Percentiles rank a stretch among this genome's conserved stretches.
Evolutionary conservation across 805 yeast genomes (phyloP).

Genomic region (Gaillardinia entomophila): DNA sequence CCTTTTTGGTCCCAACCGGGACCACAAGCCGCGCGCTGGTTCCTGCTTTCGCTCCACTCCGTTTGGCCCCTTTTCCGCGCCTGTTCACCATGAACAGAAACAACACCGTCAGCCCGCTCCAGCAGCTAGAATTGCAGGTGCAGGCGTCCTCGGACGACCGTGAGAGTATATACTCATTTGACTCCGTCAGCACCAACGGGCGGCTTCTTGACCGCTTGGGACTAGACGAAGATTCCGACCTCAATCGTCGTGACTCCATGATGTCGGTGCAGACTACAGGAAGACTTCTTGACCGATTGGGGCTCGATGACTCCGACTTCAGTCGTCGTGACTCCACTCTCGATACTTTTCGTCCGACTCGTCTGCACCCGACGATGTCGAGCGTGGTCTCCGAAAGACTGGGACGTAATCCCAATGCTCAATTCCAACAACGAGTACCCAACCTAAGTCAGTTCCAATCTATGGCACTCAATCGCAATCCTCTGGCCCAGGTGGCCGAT

Average conservation of each 20-base stretch:
- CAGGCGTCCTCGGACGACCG: conserved; percentile 13
- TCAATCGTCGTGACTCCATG: conserved; percentile 11
- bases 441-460: too few species aligned
- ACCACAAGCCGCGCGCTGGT: too few species aligned
- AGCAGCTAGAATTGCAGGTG: conserved; percentile 15
- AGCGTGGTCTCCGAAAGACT: too few species aligned
- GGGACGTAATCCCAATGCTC: too few species aligned
- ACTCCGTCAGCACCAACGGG: conserved; percentile 38
- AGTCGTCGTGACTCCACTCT: not conserved
- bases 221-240: conserved; percentile 16
- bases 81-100: not conserved
- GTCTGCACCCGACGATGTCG: too few species aligned
- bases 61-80: too few species aligned
- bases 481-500: too few species aligned
- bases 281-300: conserved; percentile 23
- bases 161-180: conserved; percentile 38
- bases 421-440: too few species aligned
- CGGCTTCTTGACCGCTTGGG: conserved; percentile 34
- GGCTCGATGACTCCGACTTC: conserved; percentile 14
- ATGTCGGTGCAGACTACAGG: conserved; percentile 25
- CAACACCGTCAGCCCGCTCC: conserved; percentile 8
- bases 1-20: too few species aligned
- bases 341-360: too few species aligned
- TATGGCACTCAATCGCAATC: too few species aligned
- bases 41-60: too few species aligned